Base-by-base conservation (phyloP, 2,329 filamentous ascomycete genomes). In the Colletotrichum lindemuthianum region DNA sequence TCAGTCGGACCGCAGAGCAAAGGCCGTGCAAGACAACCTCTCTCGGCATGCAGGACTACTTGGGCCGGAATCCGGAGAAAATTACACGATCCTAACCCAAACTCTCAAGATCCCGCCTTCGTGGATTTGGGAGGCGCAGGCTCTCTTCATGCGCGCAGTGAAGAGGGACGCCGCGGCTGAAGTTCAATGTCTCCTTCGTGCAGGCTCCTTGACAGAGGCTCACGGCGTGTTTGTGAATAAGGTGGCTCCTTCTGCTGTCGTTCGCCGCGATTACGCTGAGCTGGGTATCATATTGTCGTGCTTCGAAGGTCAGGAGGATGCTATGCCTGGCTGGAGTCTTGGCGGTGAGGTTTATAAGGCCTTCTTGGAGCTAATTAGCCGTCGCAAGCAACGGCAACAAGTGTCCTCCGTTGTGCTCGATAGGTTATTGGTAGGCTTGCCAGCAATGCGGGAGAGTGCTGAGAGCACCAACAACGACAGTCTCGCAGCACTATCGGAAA, bases 71-170 rank as follows among this genome's bases (percentile, higher is more conserved):
- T 80, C 83, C 8, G 83, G 85, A 67, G 73, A 78, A 13, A 83
- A 78, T 57, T 92, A 89, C 76, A 79, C 77, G 10, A 83, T 85
- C 12, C 80, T 96, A 24, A 85, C 85, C 0, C 79, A 84, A 48
- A 87, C 86, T 37, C 86, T 94, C 57, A 86, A 87, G 67, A 86
- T 98, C 45, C 93, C 95, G 0, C 77, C 84, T 1, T 76, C 85
- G 4, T 97, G 95, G 93, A 84, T 98, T 54, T 97, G 92, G 88
- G 88, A 92, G 65, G 92, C 96, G 15, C 92, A 94, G 73, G 94
- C 94, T 11, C 83, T 95, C 12, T 90, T 91, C 76, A 93, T 93
- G 77, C 90, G 92, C 66, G 89, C 89, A 63, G 87, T 89, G 50
- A 87, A 86, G 71, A 87, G 88, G 68, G 88, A 94, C 73, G 84